These are phyloP conservation scores for Plantago ovata DNA, from an alignment of 257 asterid genomes.

Conservation along the genomic window DNA sequence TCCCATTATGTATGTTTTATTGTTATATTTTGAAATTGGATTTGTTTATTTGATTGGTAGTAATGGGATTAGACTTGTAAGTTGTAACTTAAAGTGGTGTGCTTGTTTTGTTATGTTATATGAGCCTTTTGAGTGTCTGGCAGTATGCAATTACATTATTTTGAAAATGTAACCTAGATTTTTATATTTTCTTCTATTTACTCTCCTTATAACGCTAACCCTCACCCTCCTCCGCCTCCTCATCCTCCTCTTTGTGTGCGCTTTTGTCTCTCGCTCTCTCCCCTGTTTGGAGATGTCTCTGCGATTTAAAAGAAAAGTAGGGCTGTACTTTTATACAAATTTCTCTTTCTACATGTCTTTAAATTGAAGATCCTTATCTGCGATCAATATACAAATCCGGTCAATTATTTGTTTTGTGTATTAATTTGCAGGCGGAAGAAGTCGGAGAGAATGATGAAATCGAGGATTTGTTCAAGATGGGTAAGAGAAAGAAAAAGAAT, in stretches of 20 bases:
- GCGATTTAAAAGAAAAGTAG: conserved; percentile 2
- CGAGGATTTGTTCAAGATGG: conserved; percentile 61
- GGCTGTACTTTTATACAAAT: neutral
- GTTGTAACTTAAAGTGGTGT: neutral
- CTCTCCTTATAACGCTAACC: neutral
- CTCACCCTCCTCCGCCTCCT: too few species aligned
- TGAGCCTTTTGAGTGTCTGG: too few species aligned
- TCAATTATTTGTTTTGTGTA: conserved; percentile 9
- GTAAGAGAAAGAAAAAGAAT: conserved; percentile 79
- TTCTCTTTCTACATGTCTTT: neutral
- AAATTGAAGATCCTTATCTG: neutral
- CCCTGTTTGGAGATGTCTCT: conserved; percentile 2
- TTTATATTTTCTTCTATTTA: neutral
- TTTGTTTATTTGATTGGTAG: neutral
- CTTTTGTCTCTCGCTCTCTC: neutral
- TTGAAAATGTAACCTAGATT: neutral
- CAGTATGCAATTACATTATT: neutral
- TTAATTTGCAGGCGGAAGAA: conserved; percentile 71
- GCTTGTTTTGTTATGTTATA: too few species aligned
- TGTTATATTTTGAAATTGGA: neutral
- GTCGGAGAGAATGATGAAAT: conserved; percentile 91
- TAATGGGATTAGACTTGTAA: neutral
- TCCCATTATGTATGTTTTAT: too few species aligned
- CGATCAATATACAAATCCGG: neutral
- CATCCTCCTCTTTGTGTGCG: too few species aligned